Percentiles rank a stretch among this genome's conserved stretches.
These are phyloP conservation scores for Avena insularis DNA, from an alignment of 176 grass and related monocot species.

Conservation along the genomic window DNA sequence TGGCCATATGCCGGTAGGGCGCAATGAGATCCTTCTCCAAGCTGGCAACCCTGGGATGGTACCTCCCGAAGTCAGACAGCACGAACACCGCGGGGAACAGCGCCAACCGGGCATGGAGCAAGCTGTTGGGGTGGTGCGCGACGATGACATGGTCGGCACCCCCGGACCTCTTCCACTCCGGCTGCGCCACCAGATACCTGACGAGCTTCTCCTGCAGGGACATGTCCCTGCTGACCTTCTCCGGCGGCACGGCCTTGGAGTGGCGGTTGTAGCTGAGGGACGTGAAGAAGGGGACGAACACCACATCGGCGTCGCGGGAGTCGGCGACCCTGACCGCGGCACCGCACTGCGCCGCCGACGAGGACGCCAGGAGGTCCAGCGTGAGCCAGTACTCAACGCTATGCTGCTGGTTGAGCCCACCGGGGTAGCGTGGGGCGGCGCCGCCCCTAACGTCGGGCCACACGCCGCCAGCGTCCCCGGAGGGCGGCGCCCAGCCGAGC, in stretches of 20 bases:
- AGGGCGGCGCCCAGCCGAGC: slow-evolving; percentile 62
- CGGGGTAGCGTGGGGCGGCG: slow-evolving; percentile 69
- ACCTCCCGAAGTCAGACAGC: slow-evolving; percentile 91
- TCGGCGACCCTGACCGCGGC: slow-evolving; percentile 65
- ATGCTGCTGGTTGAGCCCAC: slow-evolving; percentile 92
- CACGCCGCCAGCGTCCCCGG: slow-evolving; percentile 37
- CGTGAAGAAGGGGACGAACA: slow-evolving; percentile 94
- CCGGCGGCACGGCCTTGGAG: slow-evolving; percentile 62
- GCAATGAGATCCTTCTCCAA: slow-evolving; percentile 93
- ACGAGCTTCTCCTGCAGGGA: slow-evolving; percentile 75
- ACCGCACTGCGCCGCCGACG: slow-evolving; percentile 37
- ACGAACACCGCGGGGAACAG: slow-evolving; percentile 73
- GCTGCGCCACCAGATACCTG: slow-evolving; percentile 49
- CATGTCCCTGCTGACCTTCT: slow-evolving; percentile 63
- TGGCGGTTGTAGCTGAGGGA: slow-evolving; percentile 92
- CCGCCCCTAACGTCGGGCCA: slow-evolving; percentile 61
- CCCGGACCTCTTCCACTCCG: slow-evolving; percentile 76
- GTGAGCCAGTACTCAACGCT: slow-evolving; percentile 97
- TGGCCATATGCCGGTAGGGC: slow-evolving; percentile 80
- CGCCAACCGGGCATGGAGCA: slow-evolving; percentile 65
- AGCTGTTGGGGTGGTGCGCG: slow-evolving; percentile 94
- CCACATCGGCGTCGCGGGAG: slow-evolving; percentile 63
- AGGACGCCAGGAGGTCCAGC: slow-evolving; percentile 72
- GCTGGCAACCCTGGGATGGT: slow-evolving; percentile 73
- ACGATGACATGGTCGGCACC: slow-evolving; percentile 81